Evolutionary conservation across 148 eudicot genomes (phyloP).

Genomic region (Amaranthus hypochondriacus): DNA sequence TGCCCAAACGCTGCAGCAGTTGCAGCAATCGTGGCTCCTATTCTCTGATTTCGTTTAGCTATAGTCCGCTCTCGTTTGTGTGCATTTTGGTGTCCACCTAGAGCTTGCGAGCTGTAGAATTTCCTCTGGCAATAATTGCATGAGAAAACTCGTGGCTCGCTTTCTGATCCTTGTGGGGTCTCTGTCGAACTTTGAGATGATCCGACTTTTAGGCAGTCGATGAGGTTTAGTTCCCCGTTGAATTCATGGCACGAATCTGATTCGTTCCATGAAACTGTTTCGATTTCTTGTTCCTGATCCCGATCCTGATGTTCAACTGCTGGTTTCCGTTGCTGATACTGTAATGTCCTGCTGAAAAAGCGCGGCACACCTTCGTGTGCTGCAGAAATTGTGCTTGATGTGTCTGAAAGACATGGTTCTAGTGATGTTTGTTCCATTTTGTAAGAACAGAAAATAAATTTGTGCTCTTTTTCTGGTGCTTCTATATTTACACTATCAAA

Average conservation of each 20-base stretch:
- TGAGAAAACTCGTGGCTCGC: constrained; percentile 65
- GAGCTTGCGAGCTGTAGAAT: constrained; percentile 78
- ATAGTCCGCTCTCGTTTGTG: constrained; percentile 75
- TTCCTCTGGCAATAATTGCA: constrained; percentile 81
- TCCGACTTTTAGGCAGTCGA: constrained; percentile 41
- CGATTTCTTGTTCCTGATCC: constrained; percentile 16
- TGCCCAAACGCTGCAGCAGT: constrained; percentile 38
- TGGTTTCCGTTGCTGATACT: constrained; percentile 12
- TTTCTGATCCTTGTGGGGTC: too few species aligned
- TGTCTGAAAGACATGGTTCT: constrained; percentile 33
- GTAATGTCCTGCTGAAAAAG: constrained; percentile 14
- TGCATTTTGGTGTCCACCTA: constrained; percentile 89
- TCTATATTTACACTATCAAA: constrained; percentile 6
- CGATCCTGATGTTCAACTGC: constrained; percentile 17
- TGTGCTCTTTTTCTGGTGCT: background rate
- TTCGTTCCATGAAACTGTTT: constrained; percentile 3
- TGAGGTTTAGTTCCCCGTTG: constrained; percentile 44
- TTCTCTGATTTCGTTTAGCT: constrained; percentile 49
- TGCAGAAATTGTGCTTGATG: constrained; percentile 27
- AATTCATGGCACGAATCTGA: constrained; percentile 21
- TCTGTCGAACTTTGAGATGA: constrained; percentile 39
- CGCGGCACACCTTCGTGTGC: constrained; percentile 22
- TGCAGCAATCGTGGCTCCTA: constrained; percentile 39
- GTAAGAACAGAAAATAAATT: background rate
- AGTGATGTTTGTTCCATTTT: constrained; percentile 33